phyloP scores from a whole-genome alignment of 176 grass and related monocot genomes.

The Triticum dicoccoides region DNA sequence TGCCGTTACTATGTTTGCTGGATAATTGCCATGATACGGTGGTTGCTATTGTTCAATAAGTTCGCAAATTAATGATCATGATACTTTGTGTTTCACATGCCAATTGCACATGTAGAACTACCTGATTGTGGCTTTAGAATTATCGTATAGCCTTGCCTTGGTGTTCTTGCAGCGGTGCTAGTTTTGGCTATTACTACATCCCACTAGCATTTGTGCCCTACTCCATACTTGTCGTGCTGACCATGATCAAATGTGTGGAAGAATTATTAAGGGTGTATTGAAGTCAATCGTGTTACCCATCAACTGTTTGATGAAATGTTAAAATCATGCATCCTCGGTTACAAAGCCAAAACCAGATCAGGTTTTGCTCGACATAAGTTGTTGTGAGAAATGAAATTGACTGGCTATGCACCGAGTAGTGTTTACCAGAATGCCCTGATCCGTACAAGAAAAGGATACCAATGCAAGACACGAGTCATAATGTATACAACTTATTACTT shows the following conservation, averaged over 20 bases:
- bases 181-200: no score
- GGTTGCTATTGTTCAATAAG: slow-evolving; percentile 35
- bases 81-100: neutral
- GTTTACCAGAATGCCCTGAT: neutral
- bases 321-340: neutral
- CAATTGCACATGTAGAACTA: neutral
- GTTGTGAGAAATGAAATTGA: neutral
- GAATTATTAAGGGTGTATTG: neutral
- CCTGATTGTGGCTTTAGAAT: neutral
- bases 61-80: neutral
- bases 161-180: neutral
- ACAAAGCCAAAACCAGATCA: neutral
- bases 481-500: neutral
- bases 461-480: neutral
- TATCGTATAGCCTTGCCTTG: neutral
- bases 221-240: neutral
- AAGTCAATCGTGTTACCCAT: neutral
- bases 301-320: slow-evolving; percentile 17
- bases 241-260: neutral
- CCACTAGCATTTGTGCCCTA: neutral
- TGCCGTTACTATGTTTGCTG: neutral
- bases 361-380: neutral
- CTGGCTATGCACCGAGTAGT: neutral
- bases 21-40: slow-evolving; percentile 14
- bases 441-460: neutral